phyloP scores from a whole-genome alignment of 768 basidiomycete species.

The Russula griseocarnosa region DNA sequence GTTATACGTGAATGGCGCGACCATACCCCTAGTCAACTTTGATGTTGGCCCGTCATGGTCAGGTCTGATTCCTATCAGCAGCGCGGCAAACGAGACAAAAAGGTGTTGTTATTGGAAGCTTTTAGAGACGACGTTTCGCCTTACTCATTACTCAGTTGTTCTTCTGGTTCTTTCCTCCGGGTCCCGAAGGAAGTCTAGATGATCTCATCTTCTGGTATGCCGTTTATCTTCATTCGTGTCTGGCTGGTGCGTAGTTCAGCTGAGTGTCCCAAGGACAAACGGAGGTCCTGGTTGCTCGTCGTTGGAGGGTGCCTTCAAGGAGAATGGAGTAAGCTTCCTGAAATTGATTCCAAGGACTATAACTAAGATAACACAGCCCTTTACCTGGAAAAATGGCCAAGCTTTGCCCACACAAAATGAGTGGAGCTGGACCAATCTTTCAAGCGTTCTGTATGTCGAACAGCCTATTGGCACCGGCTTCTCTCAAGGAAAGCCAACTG shows the following conservation, averaged over 20 bases:
- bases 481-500: conserved; percentile 64
- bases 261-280: conserved; percentile 52
- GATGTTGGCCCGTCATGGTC: conserved; percentile 75
- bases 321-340: conserved; percentile 58
- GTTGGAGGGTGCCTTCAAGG: conserved; percentile 67
- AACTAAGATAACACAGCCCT: conserved; percentile 43
- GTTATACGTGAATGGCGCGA: conserved; percentile 64
- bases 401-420: conserved; percentile 62
- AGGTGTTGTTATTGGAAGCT: conserved; percentile 42
- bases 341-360: not conserved
- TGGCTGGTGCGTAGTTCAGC: not conserved
- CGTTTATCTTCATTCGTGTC: not conserved
- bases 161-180: conserved; percentile 84
- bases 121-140: not conserved
- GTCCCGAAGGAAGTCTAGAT: conserved; percentile 64
- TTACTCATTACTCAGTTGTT: conserved; percentile 47
- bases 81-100: conserved; percentile 50
- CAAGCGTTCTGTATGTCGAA: conserved; percentile 70
- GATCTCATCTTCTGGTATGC: conserved; percentile 72
- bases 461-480: conserved; percentile 80
- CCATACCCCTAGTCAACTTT: conserved; percentile 65
- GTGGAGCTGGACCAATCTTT: conserved; percentile 76
- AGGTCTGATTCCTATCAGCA: conserved; percentile 67
- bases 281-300: conserved; percentile 81
- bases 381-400: conserved; percentile 59